These are phyloP conservation scores for Cladosporium sp. DNA, from an alignment of 2,329 filamentous ascomycete species.

Conservation along the genomic window DNA sequence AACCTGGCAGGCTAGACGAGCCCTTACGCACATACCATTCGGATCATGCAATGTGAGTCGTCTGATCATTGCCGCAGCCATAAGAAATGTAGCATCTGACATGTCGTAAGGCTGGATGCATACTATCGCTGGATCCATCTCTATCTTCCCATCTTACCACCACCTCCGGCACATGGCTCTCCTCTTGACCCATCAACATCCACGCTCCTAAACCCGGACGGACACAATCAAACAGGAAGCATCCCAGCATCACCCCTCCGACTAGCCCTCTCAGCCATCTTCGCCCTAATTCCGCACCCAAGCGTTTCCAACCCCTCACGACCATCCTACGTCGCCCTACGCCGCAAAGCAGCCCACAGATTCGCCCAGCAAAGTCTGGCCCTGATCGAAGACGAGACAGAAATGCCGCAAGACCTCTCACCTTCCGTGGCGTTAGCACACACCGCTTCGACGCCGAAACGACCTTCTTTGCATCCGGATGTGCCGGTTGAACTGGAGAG, in stretches of 20 bases:
- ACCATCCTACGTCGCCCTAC: constrained; percentile 39
- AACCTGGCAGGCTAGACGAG: neutral
- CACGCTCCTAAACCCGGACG: neutral
- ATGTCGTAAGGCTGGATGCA: constrained; percentile 40
- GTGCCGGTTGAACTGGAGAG: constrained; percentile 45
- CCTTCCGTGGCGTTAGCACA: constrained; percentile 44
- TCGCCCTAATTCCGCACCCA: constrained; percentile 45
- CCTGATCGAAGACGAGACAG: constrained; percentile 46
- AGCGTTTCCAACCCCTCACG: constrained; percentile 34
- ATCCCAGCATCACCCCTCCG: constrained; percentile 36
- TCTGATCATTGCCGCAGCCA: neutral
- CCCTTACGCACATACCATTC: neutral
- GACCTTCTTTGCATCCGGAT: constrained; percentile 41
- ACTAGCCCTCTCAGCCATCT: constrained; percentile 46
- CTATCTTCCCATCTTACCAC: constrained; percentile 47
- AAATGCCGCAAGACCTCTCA: constrained; percentile 44
- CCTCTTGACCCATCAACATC: constrained; percentile 27
- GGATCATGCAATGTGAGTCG: neutral
- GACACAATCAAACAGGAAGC: neutral
- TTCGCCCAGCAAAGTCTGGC: constrained; percentile 47
- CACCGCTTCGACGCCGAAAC: constrained; percentile 27
- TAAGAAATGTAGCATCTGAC: neutral
- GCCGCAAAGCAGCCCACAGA: constrained; percentile 46
- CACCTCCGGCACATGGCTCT: constrained; percentile 30
- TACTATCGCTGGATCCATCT: constrained; percentile 52